Evolutionary conservation across 345 rosid species (phyloP).

Genomic region (Populus pruinosa): DNA sequence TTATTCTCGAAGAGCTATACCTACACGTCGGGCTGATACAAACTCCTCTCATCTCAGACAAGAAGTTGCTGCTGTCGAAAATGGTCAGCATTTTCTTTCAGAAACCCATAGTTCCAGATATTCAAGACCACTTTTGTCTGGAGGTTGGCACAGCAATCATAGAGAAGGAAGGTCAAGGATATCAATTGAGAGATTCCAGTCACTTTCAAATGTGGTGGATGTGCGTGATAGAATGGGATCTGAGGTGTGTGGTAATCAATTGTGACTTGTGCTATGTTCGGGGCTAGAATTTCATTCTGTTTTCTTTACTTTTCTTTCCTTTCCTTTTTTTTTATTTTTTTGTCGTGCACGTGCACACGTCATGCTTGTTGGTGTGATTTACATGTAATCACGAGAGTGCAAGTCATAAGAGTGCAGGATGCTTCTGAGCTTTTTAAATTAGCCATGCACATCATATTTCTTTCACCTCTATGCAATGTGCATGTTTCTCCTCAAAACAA

Average conservation of each 20-base stretch:
- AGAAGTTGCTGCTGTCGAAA: slow-evolving; percentile 13
- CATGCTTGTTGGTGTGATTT: too few relatives aligned
- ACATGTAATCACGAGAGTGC: neutral
- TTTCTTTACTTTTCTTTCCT: neutral
- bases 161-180: slow-evolving; percentile 26
- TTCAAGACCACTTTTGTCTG: slow-evolving; percentile 18
- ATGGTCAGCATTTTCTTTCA: slow-evolving; percentile 10
- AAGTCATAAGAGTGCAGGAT: neutral
- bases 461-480: neutral
- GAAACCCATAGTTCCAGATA: slow-evolving; percentile 23
- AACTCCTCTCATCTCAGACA: slow-evolving; percentile 4
- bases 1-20: neutral
- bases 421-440: neutral
- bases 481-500: neutral
- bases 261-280: neutral
- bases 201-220: slow-evolving; percentile 13
- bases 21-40: neutral
- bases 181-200: slow-evolving; percentile 19
- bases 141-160: slow-evolving; percentile 25
- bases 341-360: too few relatives aligned
- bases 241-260: slow-evolving; percentile 16
- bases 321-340: too few relatives aligned
- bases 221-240: slow-evolving; percentile 15
- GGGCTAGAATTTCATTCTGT: neutral
- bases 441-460: neutral